phyloP scores from a whole-genome alignment of 371 early-diverging fungal species.

The Scutellospora calospora region DNA sequence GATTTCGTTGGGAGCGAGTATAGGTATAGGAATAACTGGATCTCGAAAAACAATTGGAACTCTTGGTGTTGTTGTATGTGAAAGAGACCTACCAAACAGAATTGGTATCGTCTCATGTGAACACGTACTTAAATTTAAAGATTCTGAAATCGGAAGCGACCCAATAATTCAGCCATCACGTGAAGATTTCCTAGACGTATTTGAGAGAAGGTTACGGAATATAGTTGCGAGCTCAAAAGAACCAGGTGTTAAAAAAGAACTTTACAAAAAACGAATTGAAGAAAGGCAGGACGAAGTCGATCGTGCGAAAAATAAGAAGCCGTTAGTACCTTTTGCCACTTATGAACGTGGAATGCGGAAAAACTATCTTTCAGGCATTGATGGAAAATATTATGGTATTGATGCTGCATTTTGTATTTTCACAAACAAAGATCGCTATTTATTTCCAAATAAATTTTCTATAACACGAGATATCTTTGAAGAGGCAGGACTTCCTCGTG shows the following conservation, averaged over 20 bases:
- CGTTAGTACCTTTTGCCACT: neutral
- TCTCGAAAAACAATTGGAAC: neutral
- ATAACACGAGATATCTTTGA: neutral
- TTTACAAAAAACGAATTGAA: neutral
- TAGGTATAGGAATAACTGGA: conserved; percentile 15
- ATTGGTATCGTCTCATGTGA: conserved; percentile 8
- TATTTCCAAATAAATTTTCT: conserved; percentile 12
- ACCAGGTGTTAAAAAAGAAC: neutral
- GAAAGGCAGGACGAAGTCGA: too few relatives aligned
- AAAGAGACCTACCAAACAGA: too few relatives aligned
- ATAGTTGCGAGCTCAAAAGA: too few relatives aligned
- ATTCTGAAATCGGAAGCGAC: neutral
- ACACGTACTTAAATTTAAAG: conserved; percentile 1
- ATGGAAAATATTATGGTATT: conserved; percentile 6
- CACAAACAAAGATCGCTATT: neutral
- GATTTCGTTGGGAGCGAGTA: conserved; percentile 3
- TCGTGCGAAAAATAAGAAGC: neutral
- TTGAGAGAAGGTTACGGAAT: neutral
- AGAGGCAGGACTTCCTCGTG: neutral
- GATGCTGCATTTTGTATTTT: conserved; percentile 3
- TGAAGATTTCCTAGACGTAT: too few relatives aligned
- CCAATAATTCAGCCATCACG: neutral
- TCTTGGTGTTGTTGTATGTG: neutral
- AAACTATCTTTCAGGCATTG: neutral
- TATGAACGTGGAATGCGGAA: neutral